Base-by-base conservation (phyloP, 257 asterid species). In the Przewalskia tangutica region DNA sequence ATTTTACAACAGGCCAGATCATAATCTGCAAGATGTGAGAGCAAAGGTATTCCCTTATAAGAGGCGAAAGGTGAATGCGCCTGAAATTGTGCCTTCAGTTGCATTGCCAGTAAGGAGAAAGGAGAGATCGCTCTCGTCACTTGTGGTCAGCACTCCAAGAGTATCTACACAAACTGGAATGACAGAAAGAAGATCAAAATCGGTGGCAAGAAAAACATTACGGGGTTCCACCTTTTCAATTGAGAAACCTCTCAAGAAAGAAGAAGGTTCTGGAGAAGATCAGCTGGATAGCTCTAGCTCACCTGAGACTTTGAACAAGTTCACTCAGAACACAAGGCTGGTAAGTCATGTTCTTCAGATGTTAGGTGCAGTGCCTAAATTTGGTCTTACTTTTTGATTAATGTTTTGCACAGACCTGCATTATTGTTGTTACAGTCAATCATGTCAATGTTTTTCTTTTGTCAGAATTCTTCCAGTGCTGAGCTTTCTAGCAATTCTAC, bases 101-200 rank as follows among this genome's bases (percentile, higher is more conserved):
- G 64, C 93, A 50, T 84, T 94, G 86, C 99, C 99, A 40, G 94
- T 87, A 50, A 96, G 92, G 92, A 93, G 98, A 87, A 96, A 96
- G 90, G 99, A 96, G 90, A 90, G 98, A 86, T 96, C 98, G 27
- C 98, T 96, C 77, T 96, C 99, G 7, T 91, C 98, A 17, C 86
- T 96, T 91, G 99, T 92, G 78, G 97, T 96, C 71, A 94, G 90
- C 90, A 91, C 99, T 77, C 99, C 99, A 23, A 91, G 97, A 87
- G 98, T 96, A 75, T 90, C 99, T 82, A n/a, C 97, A 9, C 97
- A 91, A 85, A 77, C 88, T 81, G 98, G 98, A 81, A 85, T 91
- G 92, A 94, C 99, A 1, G 98, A 98, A 84, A 87, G 95, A 88
- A 90, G 99, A 84, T 93, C 98, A 83, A 96, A 93, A 83, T 93